Evolutionary conservation across 257 asterid genomes (phyloP).

Genomic region (Ocimum tenuiflorum): DNA sequence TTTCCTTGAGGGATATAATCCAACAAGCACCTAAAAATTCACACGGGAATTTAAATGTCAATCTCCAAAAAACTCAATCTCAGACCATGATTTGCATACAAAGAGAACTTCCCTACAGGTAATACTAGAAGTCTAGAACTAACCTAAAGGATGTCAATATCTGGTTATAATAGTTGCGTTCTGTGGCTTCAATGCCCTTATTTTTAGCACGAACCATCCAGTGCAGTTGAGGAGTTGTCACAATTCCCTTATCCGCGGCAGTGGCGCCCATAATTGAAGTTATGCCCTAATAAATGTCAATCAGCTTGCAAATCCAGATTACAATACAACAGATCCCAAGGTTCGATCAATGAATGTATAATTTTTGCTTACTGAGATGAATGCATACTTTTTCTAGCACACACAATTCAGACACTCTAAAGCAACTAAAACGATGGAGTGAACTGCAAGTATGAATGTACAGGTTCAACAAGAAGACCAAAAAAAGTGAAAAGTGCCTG

Average conservation of each 20-base stretch:
- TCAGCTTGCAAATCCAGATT: conserved; percentile 10
- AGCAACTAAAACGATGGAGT: background rate
- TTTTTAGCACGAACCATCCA: conserved; percentile 91
- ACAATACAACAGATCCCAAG: background rate
- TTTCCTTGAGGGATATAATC: conserved; percentile 54
- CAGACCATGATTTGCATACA: background rate
- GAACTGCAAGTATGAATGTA: background rate
- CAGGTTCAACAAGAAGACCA: background rate
- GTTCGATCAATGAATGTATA: background rate
- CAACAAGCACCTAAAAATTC: conserved; percentile 53
- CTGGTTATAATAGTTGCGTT: conserved; percentile 52
- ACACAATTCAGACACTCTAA: background rate
- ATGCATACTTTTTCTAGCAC: background rate
- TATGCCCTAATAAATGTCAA: conserved; percentile 45
- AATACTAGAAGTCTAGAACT: conserved; percentile 19
- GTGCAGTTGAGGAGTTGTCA: conserved; percentile 92
- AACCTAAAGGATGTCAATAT: conserved; percentile 69
- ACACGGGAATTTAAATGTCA: conserved; percentile 1
- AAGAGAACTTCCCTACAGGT: background rate
- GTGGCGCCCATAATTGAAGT: conserved; percentile 54
- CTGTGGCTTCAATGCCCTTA: conserved; percentile 68
- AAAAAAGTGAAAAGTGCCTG: background rate
- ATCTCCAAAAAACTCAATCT: background rate
- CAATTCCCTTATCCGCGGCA: conserved; percentile 60
- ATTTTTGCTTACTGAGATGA: background rate